These are phyloP conservation scores for Lipomyces mesembrius DNA, from an alignment of 805 yeast genomes.

Conservation along the genomic window DNA sequence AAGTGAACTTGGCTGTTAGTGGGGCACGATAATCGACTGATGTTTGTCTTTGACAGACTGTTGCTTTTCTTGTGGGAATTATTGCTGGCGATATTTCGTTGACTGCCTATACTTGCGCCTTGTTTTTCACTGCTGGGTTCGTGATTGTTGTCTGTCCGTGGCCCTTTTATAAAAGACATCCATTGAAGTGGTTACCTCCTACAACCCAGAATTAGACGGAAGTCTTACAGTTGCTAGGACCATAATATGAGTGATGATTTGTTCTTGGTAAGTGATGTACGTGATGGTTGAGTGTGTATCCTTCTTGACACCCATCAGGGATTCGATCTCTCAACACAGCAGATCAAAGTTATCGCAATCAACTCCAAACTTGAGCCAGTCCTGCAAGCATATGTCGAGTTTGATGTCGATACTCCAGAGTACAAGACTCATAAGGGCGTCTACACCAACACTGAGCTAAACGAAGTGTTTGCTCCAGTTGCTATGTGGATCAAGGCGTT, in stretches of 20 bases:
- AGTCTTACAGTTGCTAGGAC: too few species aligned
- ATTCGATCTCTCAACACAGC: conserved; percentile 88
- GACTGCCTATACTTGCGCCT: conserved; percentile 50
- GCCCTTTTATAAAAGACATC: conserved; percentile 57
- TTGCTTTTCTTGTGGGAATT: conserved; percentile 57
- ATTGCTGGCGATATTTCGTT: conserved; percentile 52
- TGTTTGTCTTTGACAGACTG: conserved; percentile 30
- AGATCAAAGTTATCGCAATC: conserved; percentile 74
- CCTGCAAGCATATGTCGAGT: conserved; percentile 67
- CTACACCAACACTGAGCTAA: conserved; percentile 54
- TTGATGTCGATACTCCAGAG: conserved; percentile 64
- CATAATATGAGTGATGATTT: conserved; percentile 35
- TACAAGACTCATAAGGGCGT: conserved; percentile 81
- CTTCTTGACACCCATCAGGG: conserved; percentile 52
- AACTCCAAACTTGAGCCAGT: conserved; percentile 58
- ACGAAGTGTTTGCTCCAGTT: conserved; percentile 77
- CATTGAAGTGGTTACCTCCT: conserved; percentile 53
- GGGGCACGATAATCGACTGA: not conserved
- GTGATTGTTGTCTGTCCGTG: conserved; percentile 62
- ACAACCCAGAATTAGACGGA: conserved; percentile 21
- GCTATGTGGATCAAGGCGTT: conserved; percentile 89
- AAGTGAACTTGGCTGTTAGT: conserved; percentile 3
- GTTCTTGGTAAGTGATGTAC: conserved; percentile 14
- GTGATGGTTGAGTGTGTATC: not conserved
- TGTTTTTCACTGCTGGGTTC: conserved; percentile 46